Conservation (phyloP, 129 eudicot species). For the Centrapalus pauciflorus region DNA sequence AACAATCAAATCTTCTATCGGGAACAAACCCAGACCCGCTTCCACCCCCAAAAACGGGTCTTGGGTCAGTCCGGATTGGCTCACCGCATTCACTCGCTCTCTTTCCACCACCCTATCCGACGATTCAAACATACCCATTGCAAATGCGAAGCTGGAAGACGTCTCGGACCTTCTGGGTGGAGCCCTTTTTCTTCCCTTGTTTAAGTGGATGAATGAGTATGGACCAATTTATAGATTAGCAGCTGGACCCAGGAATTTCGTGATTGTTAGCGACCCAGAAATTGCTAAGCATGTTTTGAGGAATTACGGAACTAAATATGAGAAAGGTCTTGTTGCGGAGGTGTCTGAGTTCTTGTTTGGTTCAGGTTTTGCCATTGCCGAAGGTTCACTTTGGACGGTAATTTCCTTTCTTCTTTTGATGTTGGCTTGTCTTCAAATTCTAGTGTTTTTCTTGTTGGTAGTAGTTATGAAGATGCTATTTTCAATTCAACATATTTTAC, state of each 20-base stretch:
- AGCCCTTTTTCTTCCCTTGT: constrained; percentile 82
- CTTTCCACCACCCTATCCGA: constrained; percentile 39
- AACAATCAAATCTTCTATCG: constrained; percentile 53
- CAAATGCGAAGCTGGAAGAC: constrained; percentile 79
- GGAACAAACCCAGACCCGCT: constrained; percentile 33
- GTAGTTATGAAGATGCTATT: constrained; percentile 1
- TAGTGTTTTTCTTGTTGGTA: background rate
- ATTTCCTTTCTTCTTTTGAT: background rate
- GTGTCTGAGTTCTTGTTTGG: constrained; percentile 96
- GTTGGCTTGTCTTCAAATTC: background rate
- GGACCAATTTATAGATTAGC: constrained; percentile 87
- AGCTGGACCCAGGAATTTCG: constrained; percentile 83
- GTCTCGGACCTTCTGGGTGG: constrained; percentile 93
- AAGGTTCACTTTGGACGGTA: constrained; percentile 97
- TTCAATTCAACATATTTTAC: background rate
- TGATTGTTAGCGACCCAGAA: constrained; percentile 84
- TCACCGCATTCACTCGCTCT: constrained; percentile 57
- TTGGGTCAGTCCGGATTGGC: constrained; percentile 97
- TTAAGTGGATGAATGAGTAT: constrained; percentile 85
- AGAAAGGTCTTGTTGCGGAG: constrained; percentile 90
- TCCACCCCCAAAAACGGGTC: constrained; percentile 43
- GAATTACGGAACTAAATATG: constrained; percentile 72
- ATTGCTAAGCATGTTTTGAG: constrained; percentile 88
- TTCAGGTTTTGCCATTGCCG: constrained; percentile 96
- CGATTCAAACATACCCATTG: constrained; percentile 75